Base-by-base conservation (phyloP, 1,284 basidiomycete species). In the Taiwanofungus camphoratus region DNA sequence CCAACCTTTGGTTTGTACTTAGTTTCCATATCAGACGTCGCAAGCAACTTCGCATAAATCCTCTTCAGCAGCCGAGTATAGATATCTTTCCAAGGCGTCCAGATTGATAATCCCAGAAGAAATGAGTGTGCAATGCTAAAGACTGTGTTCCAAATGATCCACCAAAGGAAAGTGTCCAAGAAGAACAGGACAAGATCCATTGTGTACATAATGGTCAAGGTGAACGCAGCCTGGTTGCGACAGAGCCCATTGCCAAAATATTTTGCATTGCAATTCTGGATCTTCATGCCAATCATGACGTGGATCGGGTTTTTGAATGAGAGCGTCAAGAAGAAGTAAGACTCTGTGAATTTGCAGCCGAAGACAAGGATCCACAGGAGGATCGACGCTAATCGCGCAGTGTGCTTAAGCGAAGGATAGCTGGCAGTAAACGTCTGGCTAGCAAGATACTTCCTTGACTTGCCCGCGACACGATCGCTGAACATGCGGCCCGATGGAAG, bases 131-230 rank as follows among this genome's bases (percentile, higher is more conserved):
- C 88, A 54, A 96, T 91, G 58, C 84, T 88, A 70, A 92, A 90
- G 44, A 95, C 87, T 7, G 92, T 94, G 65, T 94, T 94, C 93
- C 93, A 97, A 58, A 96, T 96, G 63, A 89, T 86, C 63, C 88
- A 95, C 93, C 93, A 97, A 30, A 97, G 69, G 82, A 94, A 97
- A 5, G 93, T 97, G 68, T 97, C 92, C 63, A 97, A 73, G 78
- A 96, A 97, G 78, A 92, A 97, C 39, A 96, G 76, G 38, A 86
- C 82, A 31, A 96, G 68, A 62, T 96, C 92, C 92, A 96, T 95
- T 66, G 93, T 68, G 63, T 92, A 96, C 93, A 96, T 97, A 70
- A 95, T 87, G 44, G 93, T 77, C 52, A 97, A 69, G 11, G 93
- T 88, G 67, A 96, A 96, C 5, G 85, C 84, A 1, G 92, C 88